These are phyloP conservation scores for Russula brevipes DNA, from an alignment of 768 basidiomycete genomes.

Conservation along the genomic window DNA sequence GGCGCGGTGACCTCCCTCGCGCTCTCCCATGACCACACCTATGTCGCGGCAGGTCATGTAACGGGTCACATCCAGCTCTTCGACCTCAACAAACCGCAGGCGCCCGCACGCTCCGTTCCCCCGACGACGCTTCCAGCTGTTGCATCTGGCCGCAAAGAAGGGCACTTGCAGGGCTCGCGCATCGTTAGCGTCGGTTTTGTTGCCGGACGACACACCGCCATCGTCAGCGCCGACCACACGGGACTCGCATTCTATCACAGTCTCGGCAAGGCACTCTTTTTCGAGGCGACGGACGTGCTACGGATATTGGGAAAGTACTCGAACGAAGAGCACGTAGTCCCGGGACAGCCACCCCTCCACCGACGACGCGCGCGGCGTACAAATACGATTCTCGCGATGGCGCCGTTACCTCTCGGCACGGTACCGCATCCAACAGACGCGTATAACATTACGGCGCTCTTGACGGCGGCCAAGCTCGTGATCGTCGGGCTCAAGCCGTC, in stretches of 20 bases:
- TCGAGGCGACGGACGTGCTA: slow-evolving; percentile 91
- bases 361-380: slow-evolving; percentile 47
- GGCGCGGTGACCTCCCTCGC: slow-evolving; percentile 87
- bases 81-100: slow-evolving; percentile 65
- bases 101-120: slow-evolving; percentile 61
- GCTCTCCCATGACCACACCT: slow-evolving; percentile 91
- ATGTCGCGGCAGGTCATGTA: slow-evolving; percentile 81
- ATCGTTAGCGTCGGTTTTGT: slow-evolving; percentile 85
- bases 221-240: slow-evolving; percentile 83
- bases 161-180: slow-evolving; percentile 73
- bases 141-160: slow-evolving; percentile 73
- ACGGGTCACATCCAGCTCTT: slow-evolving; percentile 83
- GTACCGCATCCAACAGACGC: slow-evolving; percentile 67
- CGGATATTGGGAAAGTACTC: slow-evolving; percentile 92
- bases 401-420: slow-evolving; percentile 76
- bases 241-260: slow-evolving; percentile 95
- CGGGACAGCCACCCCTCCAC: slow-evolving; percentile 33
- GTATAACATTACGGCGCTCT: slow-evolving; percentile 75
- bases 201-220: slow-evolving; percentile 86
- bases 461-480: slow-evolving; percentile 88
- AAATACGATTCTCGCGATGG: slow-evolving; percentile 69
- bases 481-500: slow-evolving; percentile 89
- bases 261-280: slow-evolving; percentile 88
- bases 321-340: slow-evolving; percentile 36
- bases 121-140: slow-evolving; percentile 68